Evolutionary conservation across 495 filamentous ascomycete genomes (phyloP).

Genomic region (Podospora comata): DNA sequence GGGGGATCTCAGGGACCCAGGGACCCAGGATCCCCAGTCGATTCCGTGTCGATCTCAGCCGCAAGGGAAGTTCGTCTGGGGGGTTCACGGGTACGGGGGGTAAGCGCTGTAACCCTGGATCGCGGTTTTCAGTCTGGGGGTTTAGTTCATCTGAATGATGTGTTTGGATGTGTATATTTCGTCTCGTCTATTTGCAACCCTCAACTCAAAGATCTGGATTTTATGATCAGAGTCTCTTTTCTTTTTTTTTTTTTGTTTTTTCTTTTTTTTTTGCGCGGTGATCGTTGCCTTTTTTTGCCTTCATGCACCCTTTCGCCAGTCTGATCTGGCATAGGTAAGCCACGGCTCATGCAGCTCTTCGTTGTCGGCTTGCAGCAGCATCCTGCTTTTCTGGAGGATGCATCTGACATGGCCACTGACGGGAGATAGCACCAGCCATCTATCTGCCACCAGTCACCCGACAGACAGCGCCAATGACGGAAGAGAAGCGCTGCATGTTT

Average conservation of each 20-base stretch:
- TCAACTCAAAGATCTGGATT: neutral
- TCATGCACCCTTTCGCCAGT: neutral
- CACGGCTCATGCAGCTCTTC: neutral
- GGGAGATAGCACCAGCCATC: neutral
- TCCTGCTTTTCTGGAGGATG: conserved; percentile 6
- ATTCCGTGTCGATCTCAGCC: conserved; percentile 16
- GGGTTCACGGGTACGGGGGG: neutral
- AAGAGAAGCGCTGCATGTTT: neutral
- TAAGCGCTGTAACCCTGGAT: neutral
- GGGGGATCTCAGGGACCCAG: neutral
- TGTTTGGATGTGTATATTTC: no score
- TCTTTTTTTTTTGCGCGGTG: conserved; percentile 11
- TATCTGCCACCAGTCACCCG: neutral
- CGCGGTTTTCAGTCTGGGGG: neutral
- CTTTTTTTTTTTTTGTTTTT: neutral
- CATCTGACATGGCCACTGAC: conserved; percentile 3
- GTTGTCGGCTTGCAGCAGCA: conserved; percentile 1
- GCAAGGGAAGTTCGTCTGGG: neutral
- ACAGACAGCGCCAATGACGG: neutral
- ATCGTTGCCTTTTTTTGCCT: conserved; percentile 13
- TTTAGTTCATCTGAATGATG: neutral
- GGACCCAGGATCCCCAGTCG: no score
- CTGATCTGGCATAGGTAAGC: neutral
- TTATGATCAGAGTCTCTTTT: neutral
- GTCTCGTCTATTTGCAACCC: neutral